These are phyloP conservation scores for Prunella vulgaris DNA, from an alignment of 257 asterid species.

Conservation along the genomic window DNA sequence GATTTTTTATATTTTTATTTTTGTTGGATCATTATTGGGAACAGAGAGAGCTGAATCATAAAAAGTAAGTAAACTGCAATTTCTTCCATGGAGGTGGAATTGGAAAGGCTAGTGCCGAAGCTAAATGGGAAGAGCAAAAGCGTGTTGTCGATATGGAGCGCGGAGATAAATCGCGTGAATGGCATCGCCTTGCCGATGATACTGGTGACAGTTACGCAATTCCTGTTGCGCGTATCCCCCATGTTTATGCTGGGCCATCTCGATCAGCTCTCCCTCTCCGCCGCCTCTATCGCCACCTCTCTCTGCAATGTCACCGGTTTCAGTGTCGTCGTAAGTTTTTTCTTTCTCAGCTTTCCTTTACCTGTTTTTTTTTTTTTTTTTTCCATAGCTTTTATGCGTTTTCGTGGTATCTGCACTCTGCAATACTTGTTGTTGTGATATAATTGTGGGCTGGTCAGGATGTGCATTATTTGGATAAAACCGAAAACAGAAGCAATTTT, in stretches of 20 bases:
- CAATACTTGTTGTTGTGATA: too few relatives aligned
- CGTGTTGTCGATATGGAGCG: constrained; percentile 5
- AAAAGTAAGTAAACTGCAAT: too few relatives aligned
- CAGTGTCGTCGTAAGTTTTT: constrained; percentile 35
- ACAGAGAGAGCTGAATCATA: too few relatives aligned
- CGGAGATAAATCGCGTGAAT: constrained; percentile 36
- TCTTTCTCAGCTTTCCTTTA: background rate
- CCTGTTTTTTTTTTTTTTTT: background rate
- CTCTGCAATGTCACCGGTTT: constrained; percentile 53
- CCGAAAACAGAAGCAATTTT: background rate
- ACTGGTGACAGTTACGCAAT: constrained; percentile 40
- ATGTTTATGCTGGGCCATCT: constrained; percentile 58
- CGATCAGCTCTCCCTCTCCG: constrained; percentile 45
- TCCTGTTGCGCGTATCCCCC: constrained; percentile 36
- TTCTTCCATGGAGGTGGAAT: constrained; percentile 28
- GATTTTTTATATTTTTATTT: too few relatives aligned
- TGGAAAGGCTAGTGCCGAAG: constrained; percentile 27
- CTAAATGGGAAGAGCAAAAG: background rate
- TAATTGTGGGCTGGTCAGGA: too few relatives aligned
- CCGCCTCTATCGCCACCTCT: constrained; percentile 61
- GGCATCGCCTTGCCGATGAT: constrained; percentile 51
- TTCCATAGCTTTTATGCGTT: too few relatives aligned
- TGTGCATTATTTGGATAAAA: too few relatives aligned
- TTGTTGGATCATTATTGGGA: too few relatives aligned
- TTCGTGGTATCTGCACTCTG: too few relatives aligned